Evolutionary conservation across 2,329 filamentous ascomycete genomes (phyloP).

Genomic region (Coniochaeta ligniaria): DNA sequence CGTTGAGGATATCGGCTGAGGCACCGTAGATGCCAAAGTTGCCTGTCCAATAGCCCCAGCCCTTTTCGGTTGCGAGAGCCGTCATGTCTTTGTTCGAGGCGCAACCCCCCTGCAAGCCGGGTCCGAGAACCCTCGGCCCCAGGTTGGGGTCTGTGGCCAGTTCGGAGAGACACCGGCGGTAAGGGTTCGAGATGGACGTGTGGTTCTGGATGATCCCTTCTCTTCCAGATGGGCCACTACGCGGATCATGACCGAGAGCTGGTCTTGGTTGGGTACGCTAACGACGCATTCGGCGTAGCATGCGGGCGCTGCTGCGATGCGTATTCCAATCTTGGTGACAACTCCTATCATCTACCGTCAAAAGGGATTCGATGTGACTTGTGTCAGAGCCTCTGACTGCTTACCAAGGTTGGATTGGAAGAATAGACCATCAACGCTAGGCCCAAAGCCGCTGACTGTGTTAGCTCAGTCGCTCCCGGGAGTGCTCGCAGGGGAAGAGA

Average conservation of each 20-base stretch:
- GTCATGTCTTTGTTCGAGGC: neutral
- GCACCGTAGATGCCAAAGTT: neutral
- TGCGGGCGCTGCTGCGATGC: slow-evolving; percentile 2
- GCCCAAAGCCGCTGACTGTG: slow-evolving; percentile 8
- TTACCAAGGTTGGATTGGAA: slow-evolving; percentile 6
- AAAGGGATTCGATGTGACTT: neutral
- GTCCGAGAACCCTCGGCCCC: neutral
- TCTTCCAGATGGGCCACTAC: neutral
- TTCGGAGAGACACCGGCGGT: neutral
- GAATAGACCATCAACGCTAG: slow-evolving; percentile 9
- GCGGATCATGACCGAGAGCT: neutral
- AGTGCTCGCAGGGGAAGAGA: neutral
- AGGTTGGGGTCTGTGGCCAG: neutral
- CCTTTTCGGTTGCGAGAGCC: neutral
- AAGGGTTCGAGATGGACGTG: neutral
- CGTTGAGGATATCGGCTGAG: neutral
- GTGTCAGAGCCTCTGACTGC: neutral
- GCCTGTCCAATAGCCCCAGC: neutral
- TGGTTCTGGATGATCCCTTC: neutral
- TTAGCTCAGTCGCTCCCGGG: neutral
- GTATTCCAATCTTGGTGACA: slow-evolving; percentile 7
- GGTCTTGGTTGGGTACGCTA: slow-evolving; percentile 1
- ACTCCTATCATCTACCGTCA: neutral
- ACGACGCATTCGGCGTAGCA: slow-evolving; percentile 4
- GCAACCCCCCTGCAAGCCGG: neutral